Conservation (phyloP, 2,329 filamentous ascomycete species). For the Pyrenophora teres region DNA sequence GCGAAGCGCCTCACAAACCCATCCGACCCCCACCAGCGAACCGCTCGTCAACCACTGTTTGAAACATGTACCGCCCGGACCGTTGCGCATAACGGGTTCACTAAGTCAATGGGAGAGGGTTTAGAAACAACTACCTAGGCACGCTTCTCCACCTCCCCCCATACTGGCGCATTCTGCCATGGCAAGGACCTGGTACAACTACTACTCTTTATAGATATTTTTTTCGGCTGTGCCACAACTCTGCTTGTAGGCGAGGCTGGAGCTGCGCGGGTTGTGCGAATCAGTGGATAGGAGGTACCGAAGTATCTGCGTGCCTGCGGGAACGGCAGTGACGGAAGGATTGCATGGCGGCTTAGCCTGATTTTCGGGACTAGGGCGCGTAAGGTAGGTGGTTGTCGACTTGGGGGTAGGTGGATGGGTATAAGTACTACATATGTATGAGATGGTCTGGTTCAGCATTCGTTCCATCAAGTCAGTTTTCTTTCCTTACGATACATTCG, state of each 20-base stretch:
- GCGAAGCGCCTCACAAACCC: slow-evolving; percentile 15
- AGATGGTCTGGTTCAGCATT: neutral
- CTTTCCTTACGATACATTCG: slow-evolving; percentile 24
- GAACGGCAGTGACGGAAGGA: slow-evolving; percentile 25
- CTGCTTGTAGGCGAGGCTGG: slow-evolving; percentile 14
- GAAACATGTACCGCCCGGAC: slow-evolving; percentile 19
- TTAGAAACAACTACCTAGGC: slow-evolving; percentile 21
- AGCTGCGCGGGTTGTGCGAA: neutral
- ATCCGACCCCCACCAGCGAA: slow-evolving; percentile 11
- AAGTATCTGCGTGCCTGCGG: slow-evolving; percentile 3
- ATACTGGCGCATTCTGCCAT: neutral
- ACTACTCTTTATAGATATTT: too few species aligned
- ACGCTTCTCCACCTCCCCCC: too few species aligned
- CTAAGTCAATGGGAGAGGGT: slow-evolving; percentile 22
- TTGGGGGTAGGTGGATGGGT: slow-evolving; percentile 13
- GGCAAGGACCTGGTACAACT: too few species aligned
- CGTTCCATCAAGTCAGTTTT: slow-evolving; percentile 29
- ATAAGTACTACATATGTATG: too few species aligned
- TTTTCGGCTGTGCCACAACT: slow-evolving; percentile 6
- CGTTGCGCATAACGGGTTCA: slow-evolving; percentile 17
- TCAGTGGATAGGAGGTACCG: slow-evolving; percentile 1
- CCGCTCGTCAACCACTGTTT: slow-evolving; percentile 19
- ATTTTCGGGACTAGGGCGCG: slow-evolving; percentile 22
- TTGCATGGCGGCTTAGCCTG: slow-evolving; percentile 22
- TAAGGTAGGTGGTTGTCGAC: slow-evolving; percentile 16